phyloP scores from a whole-genome alignment of 2,329 filamentous ascomycete species.

The Lasiodiplodia sp. region DNA sequence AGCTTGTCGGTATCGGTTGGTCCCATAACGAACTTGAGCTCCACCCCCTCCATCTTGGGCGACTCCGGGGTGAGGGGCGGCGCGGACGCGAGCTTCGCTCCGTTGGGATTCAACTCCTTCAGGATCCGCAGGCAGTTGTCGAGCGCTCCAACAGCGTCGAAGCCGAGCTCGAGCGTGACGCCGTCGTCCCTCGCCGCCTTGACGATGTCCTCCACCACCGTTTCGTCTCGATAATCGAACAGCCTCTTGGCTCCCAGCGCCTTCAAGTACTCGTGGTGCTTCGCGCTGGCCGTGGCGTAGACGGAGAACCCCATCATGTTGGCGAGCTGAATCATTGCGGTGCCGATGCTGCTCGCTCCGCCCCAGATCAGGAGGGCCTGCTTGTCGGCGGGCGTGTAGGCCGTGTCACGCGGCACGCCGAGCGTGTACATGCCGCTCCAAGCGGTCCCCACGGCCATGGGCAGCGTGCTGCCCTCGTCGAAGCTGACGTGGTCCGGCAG shows the following conservation, averaged over 20 bases:
- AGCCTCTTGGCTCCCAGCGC: constrained; percentile 30
- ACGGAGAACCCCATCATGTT: constrained; percentile 30
- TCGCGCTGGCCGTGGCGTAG: constrained; percentile 32
- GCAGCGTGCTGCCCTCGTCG: constrained; percentile 61
- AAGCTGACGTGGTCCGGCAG: constrained; percentile 38
- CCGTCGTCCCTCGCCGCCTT: constrained; percentile 30
- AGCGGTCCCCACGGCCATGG: constrained; percentile 66
- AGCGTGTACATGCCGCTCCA: constrained; percentile 60
- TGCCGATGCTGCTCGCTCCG: constrained; percentile 32
- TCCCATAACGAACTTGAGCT: constrained; percentile 32
- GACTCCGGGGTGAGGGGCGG: constrained; percentile 22
- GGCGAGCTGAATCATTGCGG: constrained; percentile 29
- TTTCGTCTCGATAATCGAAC: constrained; percentile 30
- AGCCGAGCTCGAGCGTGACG: constrained; percentile 5
- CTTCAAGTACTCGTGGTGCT: constrained; percentile 29
- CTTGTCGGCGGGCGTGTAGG: constrained; percentile 45
- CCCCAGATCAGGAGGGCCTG: constrained; percentile 32
- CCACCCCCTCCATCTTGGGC: constrained; percentile 33
- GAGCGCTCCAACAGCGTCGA: constrained; percentile 19
- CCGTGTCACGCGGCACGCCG: constrained; percentile 52
- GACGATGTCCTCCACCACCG: constrained; percentile 25
- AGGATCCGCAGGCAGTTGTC: constrained; percentile 31
- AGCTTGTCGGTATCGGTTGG: constrained; percentile 31
- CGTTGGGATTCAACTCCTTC: constrained; percentile 32
- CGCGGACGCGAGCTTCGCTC: constrained; percentile 33